Base-by-base conservation (phyloP, 805 yeast species). In the Clavispora phyllophila region DNA sequence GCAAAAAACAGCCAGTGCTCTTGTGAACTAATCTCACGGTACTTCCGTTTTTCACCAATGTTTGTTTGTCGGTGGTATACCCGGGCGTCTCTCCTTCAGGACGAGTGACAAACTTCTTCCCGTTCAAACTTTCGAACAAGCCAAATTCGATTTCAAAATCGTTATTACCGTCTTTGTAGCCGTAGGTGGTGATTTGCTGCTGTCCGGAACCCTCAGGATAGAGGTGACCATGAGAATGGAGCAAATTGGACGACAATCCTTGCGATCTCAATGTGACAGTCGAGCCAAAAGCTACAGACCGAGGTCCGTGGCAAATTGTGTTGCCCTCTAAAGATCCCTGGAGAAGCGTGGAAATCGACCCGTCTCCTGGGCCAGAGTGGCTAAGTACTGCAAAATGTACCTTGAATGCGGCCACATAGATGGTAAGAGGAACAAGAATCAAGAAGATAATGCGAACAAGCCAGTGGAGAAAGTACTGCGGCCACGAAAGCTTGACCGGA, bases 161-260 rank as follows among this genome's bases (percentile, higher is more conserved):
- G 36, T 53, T 53, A 44, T 53, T 53, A 3, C 41, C 42, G 42
- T 53, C 98, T 60, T 87, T 87, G 63, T 81, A 88, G 15, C 90
- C 87, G 62, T 93, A 93, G 6, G 93, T 87, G 22, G 99, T 93
- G 39, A 93, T 75, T 65, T 93, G 99, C 63, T 90, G 97, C 66
- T 93, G 98, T 48, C 77, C 75, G 2, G 96, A 87, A 3, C 98
- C 98, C 50, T 81, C 88, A 13, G 99, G 99, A 60, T 82, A 93
- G 10, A 75, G 62, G 60, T 86, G 95, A 14, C 73, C 70, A 60
- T 93, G 99, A 0, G 98, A 91, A 61, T 93, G 99, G 48, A 93
- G 67, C 49, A 87, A 73, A 41, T 84, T 81, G 13, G 87, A 84
- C 39, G 85, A 78, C 38, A 84, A 66, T 3, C 88, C 89, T 52